These are phyloP conservation scores for Fistulifera solaris DNA, from an alignment of 108 stramenopile genomes.

Conservation along the genomic window DNA sequence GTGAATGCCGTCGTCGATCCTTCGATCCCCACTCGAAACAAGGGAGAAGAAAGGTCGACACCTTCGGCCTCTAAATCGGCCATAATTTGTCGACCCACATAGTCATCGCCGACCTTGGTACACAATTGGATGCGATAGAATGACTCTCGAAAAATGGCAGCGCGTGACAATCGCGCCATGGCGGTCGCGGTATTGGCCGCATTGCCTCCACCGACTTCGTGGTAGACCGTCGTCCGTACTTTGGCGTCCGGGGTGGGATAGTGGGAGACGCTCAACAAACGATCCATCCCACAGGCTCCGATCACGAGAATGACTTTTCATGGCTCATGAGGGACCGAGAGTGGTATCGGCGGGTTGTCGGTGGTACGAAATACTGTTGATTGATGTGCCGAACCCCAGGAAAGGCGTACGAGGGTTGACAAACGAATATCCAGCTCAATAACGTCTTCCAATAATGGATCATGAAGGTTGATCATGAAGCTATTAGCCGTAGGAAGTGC, in stretches of 20 bases:
- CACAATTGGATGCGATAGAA: slow-evolving; percentile 21
- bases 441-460: too few relatives aligned
- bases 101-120: slow-evolving; percentile 36
- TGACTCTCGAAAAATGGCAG: not conserved
- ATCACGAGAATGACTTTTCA: slow-evolving; percentile 25
- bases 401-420: too few relatives aligned
- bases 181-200: slow-evolving; percentile 39
- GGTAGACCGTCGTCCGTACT: slow-evolving; percentile 26
- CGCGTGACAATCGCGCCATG: slow-evolving; percentile 19
- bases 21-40: slow-evolving; percentile 17
- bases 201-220: slow-evolving; percentile 49
- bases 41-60: slow-evolving; percentile 26
- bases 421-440: too few relatives aligned
- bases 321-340: not conserved
- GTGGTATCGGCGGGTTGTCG: slow-evolving; percentile 2
- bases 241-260: slow-evolving; percentile 41
- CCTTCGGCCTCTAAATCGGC: too few relatives aligned
- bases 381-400: too few relatives aligned
- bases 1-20: slow-evolving; percentile 24
- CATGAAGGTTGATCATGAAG: too few relatives aligned
- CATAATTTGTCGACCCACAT: slow-evolving; percentile 1
- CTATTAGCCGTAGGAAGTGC: too few relatives aligned
- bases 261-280: slow-evolving; percentile 23
- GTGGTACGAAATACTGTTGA: too few relatives aligned
- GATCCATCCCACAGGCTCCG: slow-evolving; percentile 35